These are phyloP conservation scores for Daldinia loculata DNA, from an alignment of 495 filamentous ascomycete species.

Conservation along the genomic window DNA sequence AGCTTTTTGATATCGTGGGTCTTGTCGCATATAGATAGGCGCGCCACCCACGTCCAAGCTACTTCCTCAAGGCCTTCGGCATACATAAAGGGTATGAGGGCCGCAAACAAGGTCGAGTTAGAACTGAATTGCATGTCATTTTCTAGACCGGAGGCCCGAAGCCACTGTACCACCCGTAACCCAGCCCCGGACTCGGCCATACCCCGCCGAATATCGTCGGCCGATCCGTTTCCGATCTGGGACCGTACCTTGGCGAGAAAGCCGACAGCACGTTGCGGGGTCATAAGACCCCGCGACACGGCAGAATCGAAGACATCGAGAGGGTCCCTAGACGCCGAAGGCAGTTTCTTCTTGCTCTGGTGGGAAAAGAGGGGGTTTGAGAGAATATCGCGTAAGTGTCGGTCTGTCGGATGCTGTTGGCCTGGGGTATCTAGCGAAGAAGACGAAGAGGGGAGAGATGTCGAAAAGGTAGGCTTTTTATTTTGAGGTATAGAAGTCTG, in stretches of 20 bases:
- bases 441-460: background rate
- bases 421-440: conserved; percentile 3
- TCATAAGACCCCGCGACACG: conserved; percentile 57
- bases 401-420: conserved; percentile 52
- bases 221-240: conserved; percentile 41
- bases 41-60: conserved; percentile 54
- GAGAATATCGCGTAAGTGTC: conserved; percentile 71
- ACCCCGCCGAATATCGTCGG: conserved; percentile 38
- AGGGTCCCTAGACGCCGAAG: conserved; percentile 21
- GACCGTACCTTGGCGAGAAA: conserved; percentile 50
- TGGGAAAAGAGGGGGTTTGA: conserved; percentile 70
- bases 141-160: conserved; percentile 59
- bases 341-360: conserved; percentile 1
- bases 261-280: conserved; percentile 49
- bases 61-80: conserved; percentile 58
- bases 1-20: conserved; percentile 5
- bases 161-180: conserved; percentile 58
- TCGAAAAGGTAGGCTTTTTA: conserved; percentile 31
- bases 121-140: conserved; percentile 48
- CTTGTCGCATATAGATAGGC: conserved; percentile 28
- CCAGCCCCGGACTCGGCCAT: conserved; percentile 54
- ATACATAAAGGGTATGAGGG: conserved; percentile 58
- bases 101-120: conserved; percentile 42
- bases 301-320: conserved; percentile 52
- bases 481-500: conserved; percentile 32